Base-by-base conservation (phyloP, 202 grass and related monocot species). In the Zoysia matrella region DNA sequence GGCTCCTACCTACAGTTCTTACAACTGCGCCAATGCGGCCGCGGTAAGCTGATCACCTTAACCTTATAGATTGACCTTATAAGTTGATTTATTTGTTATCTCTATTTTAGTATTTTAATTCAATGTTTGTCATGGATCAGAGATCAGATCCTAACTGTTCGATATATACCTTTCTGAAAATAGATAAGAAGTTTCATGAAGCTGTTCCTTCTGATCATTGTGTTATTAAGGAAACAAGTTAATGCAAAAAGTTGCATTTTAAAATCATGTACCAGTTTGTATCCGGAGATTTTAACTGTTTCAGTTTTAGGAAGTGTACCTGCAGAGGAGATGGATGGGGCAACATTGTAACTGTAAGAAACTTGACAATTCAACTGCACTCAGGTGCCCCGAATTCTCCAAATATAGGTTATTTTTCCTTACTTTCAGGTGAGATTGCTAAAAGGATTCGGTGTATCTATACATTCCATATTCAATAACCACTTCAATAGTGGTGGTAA, bases 371-470 rank as follows among this genome's bases (percentile, higher is more conserved):
- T n/a, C n/a, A n/a, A n/a, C n/a, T n/a, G n/a, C n/a, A n/a, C n/a
- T n/a, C n/a, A n/a, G n/a, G n/a, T n/a, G n/a, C n/a, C n/a, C n/a
- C n/a, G n/a, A n/a, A n/a, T n/a, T n/a, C n/a, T n/a, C n/a, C n/a
- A n/a, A n/a, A n/a, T 80, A 40, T 82, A 63, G n/a, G 75, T 47
- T 67, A n/a, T 79, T 77, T 83, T 79, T 50, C 15, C 80, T 73
- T 15, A 18, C 8, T 85, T 87, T 73, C 53, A 94, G 92, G 90
- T 94, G 92, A 89, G 65, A 72, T 97, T 84, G 83, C 86, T 15
- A 84, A 91, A 86, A 89, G 88, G 69, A 93, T 97, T 88, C 77
- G 79, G 66, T 92, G 86, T 63, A 90, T 97, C 65, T 88, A 93
- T 15, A 11, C 76, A 73, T 82, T 88, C 47, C 95, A 94, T 89